Percentiles rank a stretch among this genome's conserved stretches.
These are phyloP conservation scores for Dimocarpus longan DNA, from an alignment of 345 rosid species.

Conservation along the genomic window DNA sequence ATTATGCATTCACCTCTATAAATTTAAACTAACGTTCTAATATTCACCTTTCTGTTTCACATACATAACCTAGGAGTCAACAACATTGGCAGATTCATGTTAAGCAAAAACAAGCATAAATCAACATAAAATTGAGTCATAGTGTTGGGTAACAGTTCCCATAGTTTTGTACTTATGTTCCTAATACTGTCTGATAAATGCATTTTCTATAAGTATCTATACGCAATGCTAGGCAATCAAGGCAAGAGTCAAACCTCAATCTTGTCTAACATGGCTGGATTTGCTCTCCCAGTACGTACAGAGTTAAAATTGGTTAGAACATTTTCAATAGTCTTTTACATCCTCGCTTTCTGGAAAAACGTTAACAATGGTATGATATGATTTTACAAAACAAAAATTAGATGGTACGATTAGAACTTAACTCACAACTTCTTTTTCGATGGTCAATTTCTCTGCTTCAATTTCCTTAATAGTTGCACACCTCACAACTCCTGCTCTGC, in stretches of 20 bases:
- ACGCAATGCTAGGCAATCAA: neutral
- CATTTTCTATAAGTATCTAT: neutral
- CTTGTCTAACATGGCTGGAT: conserved; percentile 84
- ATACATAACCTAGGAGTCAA: neutral
- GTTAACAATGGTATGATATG: neutral
- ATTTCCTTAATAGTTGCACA: conserved; percentile 91
- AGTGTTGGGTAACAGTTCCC: neutral
- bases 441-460: conserved; percentile 73
- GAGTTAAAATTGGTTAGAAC: conserved; percentile 77
- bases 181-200: neutral
- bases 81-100: neutral
- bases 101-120: neutral
- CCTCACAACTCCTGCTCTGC: conserved; percentile 59
- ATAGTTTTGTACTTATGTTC: no score
- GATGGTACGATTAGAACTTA: neutral
- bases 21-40: neutral
- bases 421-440: conserved; percentile 84
- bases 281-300: conserved; percentile 85
- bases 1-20: neutral
- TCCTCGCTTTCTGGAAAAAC: conserved; percentile 66
- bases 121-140: neutral
- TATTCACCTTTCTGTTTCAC: neutral
- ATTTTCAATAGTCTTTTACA: conserved; percentile 89
- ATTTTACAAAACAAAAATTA: neutral
- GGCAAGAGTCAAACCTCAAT: conserved; percentile 52